Conservation (phyloP, 2,329 filamentous ascomycete genomes). For the Sarocladium kiliense region DNA sequence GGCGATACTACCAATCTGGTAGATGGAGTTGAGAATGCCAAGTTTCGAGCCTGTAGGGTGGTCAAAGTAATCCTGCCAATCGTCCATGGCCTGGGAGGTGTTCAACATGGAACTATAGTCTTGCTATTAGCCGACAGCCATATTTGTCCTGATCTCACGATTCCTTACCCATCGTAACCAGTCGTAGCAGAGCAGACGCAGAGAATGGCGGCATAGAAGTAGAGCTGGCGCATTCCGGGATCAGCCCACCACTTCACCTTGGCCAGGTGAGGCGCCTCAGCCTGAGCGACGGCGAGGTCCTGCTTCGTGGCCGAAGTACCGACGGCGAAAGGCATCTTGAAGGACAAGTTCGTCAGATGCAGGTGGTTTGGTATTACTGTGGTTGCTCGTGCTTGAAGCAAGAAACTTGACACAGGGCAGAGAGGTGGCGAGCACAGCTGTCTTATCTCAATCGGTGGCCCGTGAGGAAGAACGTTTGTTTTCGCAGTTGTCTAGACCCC, state of each 20-base stretch:
- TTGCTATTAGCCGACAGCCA: too few species aligned
- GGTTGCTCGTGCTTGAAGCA: too few species aligned
- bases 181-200: conserved; percentile 52
- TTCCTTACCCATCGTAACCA: conserved; percentile 47
- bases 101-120: conserved; percentile 34
- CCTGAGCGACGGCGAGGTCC: conserved; percentile 26
- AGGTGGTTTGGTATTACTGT: background rate
- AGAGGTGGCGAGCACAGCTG: too few species aligned
- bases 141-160: background rate
- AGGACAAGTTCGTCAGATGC: background rate
- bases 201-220: conserved; percentile 46
- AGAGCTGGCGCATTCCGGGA: conserved; percentile 50
- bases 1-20: conserved; percentile 8
- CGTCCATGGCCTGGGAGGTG: conserved; percentile 26
- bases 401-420: too few species aligned
- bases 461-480: too few species aligned
- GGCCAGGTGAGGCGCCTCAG: conserved; percentile 45
- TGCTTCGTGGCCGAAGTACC: conserved; percentile 8
- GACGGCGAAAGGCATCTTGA: conserved; percentile 10
- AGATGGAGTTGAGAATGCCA: conserved; percentile 10
- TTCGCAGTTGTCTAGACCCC: too few species aligned
- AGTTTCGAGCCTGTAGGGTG: conserved; percentile 21
- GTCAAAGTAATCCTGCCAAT: conserved; percentile 18
- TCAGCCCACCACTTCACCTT: conserved; percentile 48
- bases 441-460: too few species aligned